Conservation (phyloP, 192 early-diverging fungal species). For the Spinellus fusiger region DNA sequence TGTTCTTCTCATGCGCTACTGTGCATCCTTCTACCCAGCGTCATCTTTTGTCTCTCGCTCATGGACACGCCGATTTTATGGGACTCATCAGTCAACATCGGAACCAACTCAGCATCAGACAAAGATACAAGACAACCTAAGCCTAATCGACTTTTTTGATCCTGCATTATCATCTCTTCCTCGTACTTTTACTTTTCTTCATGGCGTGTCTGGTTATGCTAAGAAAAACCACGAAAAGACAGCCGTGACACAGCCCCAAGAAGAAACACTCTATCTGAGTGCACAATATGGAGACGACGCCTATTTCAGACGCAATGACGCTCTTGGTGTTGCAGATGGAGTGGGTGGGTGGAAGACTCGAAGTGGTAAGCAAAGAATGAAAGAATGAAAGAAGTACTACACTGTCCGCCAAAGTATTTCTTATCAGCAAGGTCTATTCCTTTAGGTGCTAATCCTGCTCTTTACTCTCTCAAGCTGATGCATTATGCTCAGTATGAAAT, state of each 20-base stretch:
- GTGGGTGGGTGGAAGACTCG: slow-evolving; percentile 84
- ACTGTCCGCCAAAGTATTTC: background rate
- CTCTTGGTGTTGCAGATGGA: slow-evolving; percentile 89
- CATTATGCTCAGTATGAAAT: slow-evolving; percentile 81
- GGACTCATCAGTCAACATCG: background rate
- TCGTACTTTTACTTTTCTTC: slow-evolving; percentile 32
- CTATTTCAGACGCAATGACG: slow-evolving; percentile 81
- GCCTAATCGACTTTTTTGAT: slow-evolving; percentile 29
- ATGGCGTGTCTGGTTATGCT: slow-evolving; percentile 44
- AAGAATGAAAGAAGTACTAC: background rate
- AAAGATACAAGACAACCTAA: slow-evolving; percentile 4
- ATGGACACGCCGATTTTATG: background rate
- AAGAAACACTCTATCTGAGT: slow-evolving; percentile 52
- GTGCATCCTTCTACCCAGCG: background rate
- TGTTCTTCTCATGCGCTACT: background rate
- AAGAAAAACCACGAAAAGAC: slow-evolving; percentile 27
- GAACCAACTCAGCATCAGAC: background rate
- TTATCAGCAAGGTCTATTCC: background rate
- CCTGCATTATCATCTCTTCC: slow-evolving; percentile 30
- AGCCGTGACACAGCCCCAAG: slow-evolving; percentile 11
- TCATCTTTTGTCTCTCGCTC: background rate
- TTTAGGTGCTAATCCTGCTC: slow-evolving; percentile 82
- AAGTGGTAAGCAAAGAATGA: slow-evolving; percentile 2
- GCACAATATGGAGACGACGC: slow-evolving; percentile 86
- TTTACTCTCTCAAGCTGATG: slow-evolving; percentile 92